Conservation (phyloP, 169 alveolate species). For the Cryptosporidium tyzzeri region DNA sequence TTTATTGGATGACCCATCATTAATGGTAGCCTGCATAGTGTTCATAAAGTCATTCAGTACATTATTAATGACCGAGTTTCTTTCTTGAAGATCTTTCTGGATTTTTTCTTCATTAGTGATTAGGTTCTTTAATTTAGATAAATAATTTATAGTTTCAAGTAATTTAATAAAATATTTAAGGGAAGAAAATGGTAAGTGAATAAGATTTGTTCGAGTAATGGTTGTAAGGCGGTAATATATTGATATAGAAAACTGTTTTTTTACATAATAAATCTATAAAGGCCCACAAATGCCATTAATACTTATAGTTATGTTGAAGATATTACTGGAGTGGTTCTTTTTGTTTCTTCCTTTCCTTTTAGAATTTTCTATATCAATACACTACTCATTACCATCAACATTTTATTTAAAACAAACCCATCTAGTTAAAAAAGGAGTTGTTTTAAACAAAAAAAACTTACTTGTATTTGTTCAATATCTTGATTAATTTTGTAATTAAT, state of each 20-base stretch:
- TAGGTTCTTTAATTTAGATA: conserved; percentile 19
- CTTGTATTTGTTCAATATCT: conserved; percentile 62
- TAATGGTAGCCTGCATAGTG: conserved; percentile 67
- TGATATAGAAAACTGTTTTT: neutral
- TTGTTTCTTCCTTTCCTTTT: neutral
- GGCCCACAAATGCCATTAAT: neutral
- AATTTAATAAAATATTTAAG: neutral
- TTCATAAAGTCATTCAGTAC: conserved; percentile 63
- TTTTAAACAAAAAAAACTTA: conserved; percentile 9
- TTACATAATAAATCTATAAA: too few relatives aligned
- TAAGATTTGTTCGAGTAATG: neutral
- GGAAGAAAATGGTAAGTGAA: neutral
- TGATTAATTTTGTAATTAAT: conserved; percentile 62
- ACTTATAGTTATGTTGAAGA: too few relatives aligned
- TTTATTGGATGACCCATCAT: conserved; percentile 10
- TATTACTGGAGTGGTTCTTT: neutral
- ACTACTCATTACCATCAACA: neutral
- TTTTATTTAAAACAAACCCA: neutral
- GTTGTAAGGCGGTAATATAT: neutral
- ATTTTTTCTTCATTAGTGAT: conserved; percentile 55
- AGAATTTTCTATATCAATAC: neutral
- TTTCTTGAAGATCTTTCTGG: conserved; percentile 41
- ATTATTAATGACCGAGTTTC: conserved; percentile 32
- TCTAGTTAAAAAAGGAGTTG: neutral
- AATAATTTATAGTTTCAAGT: neutral